Percentiles rank a stretch among this genome's conserved stretches.
Conservation (phyloP, 305 asterid genomes). For the Fraxinus greggii region DNA sequence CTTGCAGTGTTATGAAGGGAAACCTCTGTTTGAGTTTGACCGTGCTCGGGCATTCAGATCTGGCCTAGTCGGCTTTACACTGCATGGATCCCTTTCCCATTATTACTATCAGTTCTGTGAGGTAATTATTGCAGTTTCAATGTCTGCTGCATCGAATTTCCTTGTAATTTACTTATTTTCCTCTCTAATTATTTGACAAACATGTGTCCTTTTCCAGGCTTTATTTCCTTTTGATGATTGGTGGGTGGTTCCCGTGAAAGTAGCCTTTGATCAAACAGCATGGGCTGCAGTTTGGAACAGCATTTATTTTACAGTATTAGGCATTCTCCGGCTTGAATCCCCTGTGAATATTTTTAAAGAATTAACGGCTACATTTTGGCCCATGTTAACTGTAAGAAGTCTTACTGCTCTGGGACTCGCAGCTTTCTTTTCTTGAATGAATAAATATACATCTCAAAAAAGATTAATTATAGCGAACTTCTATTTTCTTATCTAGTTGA, state of each 20-base stretch:
- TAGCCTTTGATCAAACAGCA: conserved; percentile 76
- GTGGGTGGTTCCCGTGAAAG: conserved; percentile 97
- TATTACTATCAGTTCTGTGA: conserved; percentile 81
- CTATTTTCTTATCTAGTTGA: background rate
- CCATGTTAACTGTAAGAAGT: conserved; percentile 86
- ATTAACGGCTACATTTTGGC: conserved; percentile 76
- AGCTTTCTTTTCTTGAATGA: background rate
- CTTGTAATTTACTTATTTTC: conserved; percentile 7
- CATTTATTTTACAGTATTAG: conserved; percentile 73
- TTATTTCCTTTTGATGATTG: conserved; percentile 83
- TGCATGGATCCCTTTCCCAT: conserved; percentile 91
- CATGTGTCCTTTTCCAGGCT: conserved; percentile 45
- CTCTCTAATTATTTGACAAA: background rate
- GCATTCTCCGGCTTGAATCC: conserved; percentile 72
- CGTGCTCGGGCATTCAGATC: conserved; percentile 81
- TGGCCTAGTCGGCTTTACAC: conserved; percentile 70
- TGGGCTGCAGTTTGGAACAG: conserved; percentile 96
- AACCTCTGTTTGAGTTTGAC: conserved; percentile 76
- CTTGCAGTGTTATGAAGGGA: conserved; percentile 80
- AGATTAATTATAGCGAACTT: background rate
- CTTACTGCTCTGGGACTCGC: background rate
- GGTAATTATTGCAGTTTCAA: conserved; percentile 39
- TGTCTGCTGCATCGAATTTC: background rate
- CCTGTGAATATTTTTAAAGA: conserved; percentile 59
- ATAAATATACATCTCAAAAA: background rate